These are phyloP conservation scores for Macrolepiota dolichaula DNA, from an alignment of 768 basidiomycete genomes.

Conservation along the genomic window DNA sequence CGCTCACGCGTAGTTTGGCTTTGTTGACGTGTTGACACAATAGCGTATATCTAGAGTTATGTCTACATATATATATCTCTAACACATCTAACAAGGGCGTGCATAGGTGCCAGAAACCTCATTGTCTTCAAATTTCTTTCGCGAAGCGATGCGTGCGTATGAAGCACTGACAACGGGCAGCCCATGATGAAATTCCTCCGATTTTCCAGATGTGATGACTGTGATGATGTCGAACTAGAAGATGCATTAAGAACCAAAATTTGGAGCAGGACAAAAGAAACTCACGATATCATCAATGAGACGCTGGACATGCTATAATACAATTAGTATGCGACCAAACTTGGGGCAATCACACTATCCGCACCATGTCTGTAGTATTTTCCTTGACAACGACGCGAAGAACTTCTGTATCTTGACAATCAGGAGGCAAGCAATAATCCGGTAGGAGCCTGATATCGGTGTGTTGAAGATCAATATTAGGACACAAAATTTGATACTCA, in stretches of 20 bases:
- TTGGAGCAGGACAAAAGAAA: slow-evolving; percentile 11
- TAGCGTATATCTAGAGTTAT: neutral
- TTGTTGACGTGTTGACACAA: slow-evolving; percentile 26
- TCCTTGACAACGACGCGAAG: slow-evolving; percentile 67
- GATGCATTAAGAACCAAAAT: neutral
- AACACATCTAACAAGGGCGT: slow-evolving; percentile 53
- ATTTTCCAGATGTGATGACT: slow-evolving; percentile 39
- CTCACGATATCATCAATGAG: slow-evolving; percentile 69
- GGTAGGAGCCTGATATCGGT: slow-evolving; percentile 41
- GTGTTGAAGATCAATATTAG: neutral
- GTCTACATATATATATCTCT: neutral
- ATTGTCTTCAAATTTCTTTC: slow-evolving; percentile 36
- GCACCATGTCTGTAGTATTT: slow-evolving; percentile 47
- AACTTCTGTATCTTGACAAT: slow-evolving; percentile 51
- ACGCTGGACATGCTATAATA: slow-evolving; percentile 52
- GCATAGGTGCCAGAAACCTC: slow-evolving; percentile 61
- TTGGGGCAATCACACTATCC: neutral
- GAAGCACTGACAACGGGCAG: slow-evolving; percentile 2
- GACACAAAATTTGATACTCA: slow-evolving; percentile 27
- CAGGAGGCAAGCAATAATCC: slow-evolving; percentile 52
- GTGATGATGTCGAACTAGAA: slow-evolving; percentile 67
- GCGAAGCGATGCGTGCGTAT: slow-evolving; percentile 20
- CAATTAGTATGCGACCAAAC: neutral
- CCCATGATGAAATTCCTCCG: slow-evolving; percentile 47
- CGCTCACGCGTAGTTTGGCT: slow-evolving; percentile 24